Base-by-base conservation (phyloP, 2,329 filamentous ascomycete species). In the Aschersonia sp. region DNA sequence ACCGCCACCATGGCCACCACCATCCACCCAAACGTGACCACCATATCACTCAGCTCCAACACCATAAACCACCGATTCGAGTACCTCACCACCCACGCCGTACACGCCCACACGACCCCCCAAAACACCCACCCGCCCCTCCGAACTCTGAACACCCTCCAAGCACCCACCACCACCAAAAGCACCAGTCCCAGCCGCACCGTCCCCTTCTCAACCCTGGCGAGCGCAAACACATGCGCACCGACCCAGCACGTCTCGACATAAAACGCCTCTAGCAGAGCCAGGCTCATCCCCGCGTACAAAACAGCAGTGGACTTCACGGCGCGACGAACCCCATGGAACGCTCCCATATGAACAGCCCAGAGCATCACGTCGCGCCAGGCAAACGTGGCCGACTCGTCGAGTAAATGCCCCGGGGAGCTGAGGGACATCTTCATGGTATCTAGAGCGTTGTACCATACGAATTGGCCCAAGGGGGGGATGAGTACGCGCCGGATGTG, bases 1-100 rank as follows among this genome's bases (percentile, higher is more conserved):
- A 46, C 45, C 45, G n/a, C 29, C 4, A 28, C 30, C 6, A 46
- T 4, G 3, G 61, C 62, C 2, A 66, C 35, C 48, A 61, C 55
- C 50, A 57, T 45, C 54, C 52, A 54, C 35, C 47, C 51, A 40
- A 51, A 49, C 40, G 56, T 59, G 5, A 59, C 49, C 45, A 58
- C 42, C 51, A 67, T 49, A 4, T 63, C 65, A 49, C 61, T 61
- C 51, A 65, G 55, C 59, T 69, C 61, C 28, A 68, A 53, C 43
- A 60, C 56, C 5, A 70, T 57, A 50, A 63, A 68, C 47, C 68
- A 63, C 40, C 54, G 58, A 42, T 65, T 63, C 31, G 65, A 62
- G 48, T 62, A 61, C 40, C 54, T 52, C 10, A 66, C 54, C 30
- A 67, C 30, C 20, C 57, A 52, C 35, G 45, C 55, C 46, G 57